Conservation (phyloP, 2,329 filamentous ascomycete species). For the Chaetothyriales sp. region DNA sequence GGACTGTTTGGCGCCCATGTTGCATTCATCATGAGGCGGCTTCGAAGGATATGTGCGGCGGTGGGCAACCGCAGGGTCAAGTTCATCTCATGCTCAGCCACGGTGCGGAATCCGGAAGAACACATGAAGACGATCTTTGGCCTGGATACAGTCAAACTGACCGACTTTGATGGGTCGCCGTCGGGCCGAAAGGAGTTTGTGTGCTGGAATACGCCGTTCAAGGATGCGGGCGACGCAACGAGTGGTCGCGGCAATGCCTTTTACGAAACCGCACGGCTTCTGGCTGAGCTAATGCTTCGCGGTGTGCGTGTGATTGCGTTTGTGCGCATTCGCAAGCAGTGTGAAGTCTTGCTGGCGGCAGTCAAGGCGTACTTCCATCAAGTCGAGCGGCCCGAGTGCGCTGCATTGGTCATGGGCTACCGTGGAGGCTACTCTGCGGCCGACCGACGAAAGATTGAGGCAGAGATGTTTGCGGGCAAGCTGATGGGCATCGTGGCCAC, state of each 20-base stretch:
- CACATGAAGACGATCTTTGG: conserved; percentile 96
- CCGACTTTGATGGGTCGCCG: conserved; percentile 86
- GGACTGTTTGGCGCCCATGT: conserved; percentile 89
- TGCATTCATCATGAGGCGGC: conserved; percentile 80
- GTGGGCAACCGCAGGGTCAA: conserved; percentile 73
- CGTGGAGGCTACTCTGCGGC: conserved; percentile 88
- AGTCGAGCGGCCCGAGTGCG: conserved; percentile 61
- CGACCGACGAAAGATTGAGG: conserved; percentile 76
- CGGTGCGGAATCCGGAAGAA: conserved; percentile 77
- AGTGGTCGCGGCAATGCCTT: conserved; percentile 75
- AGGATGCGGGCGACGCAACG: conserved; percentile 72
- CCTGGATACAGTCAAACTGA: conserved; percentile 62
- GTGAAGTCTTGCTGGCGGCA: conserved; percentile 68
- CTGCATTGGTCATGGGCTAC: conserved; percentile 80
- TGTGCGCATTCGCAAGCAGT: conserved; percentile 74
- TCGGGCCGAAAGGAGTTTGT: conserved; percentile 87
- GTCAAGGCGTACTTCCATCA: conserved; percentile 63
- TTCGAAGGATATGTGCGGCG: conserved; percentile 77
- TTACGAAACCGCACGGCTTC: conserved; percentile 74
- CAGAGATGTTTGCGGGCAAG: conserved; percentile 93
- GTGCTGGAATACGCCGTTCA: conserved; percentile 95
- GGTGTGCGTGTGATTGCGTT: conserved; percentile 90
- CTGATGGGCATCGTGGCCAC: conserved; percentile 88
- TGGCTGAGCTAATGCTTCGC: conserved; percentile 76
- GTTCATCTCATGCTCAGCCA: conserved; percentile 94